Conservation (phyloP, 495 filamentous ascomycete genomes). For the Penicillium maclennaniae region DNA sequence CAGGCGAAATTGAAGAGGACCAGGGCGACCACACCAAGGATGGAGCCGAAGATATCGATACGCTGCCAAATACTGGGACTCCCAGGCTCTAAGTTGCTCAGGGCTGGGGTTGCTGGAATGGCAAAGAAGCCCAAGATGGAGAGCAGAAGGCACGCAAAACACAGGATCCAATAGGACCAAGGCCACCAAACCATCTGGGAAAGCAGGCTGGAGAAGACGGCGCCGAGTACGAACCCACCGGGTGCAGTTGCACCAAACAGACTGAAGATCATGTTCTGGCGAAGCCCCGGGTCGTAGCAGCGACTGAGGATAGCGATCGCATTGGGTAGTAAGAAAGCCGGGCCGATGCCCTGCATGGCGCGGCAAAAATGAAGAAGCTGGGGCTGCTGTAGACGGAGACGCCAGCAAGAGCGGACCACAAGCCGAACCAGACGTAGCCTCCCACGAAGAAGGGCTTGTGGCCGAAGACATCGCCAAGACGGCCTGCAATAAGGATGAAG, state of each 20-base stretch:
- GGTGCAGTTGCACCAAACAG: slow-evolving; percentile 60
- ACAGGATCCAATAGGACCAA: slow-evolving; percentile 59
- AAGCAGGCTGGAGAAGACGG: slow-evolving; percentile 47
- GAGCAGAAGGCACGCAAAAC: slow-evolving; percentile 40
- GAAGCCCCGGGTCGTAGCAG: slow-evolving; percentile 39
- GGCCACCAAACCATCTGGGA: slow-evolving; percentile 55
- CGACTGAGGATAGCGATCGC: slow-evolving; percentile 45
- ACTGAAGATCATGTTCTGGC: slow-evolving; percentile 59
- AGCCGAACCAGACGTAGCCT: slow-evolving; percentile 58
- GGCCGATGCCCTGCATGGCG: slow-evolving; percentile 49
- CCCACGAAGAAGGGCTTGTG: slow-evolving; percentile 57
- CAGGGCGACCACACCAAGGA: slow-evolving; percentile 51
- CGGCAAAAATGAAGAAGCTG: slow-evolving; percentile 43
- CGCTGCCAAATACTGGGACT: slow-evolving; percentile 15
- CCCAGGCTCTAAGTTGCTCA: slow-evolving; percentile 8
- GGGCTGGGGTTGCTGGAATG: slow-evolving; percentile 43
- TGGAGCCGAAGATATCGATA: slow-evolving; percentile 48
- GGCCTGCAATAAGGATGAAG: slow-evolving; percentile 60
- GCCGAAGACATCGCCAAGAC: slow-evolving; percentile 62
- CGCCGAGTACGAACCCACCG: slow-evolving; percentile 49
- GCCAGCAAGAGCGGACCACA: slow-evolving; percentile 59
- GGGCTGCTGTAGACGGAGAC: slow-evolving; percentile 32
- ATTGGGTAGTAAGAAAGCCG: slow-evolving; percentile 36
- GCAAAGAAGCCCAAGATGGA: slow-evolving; percentile 37
- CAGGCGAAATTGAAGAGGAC: slow-evolving; percentile 43